phyloP scores from a whole-genome alignment of 2,329 filamentous ascomycete genomes.

The Diplodia seriata region DNA sequence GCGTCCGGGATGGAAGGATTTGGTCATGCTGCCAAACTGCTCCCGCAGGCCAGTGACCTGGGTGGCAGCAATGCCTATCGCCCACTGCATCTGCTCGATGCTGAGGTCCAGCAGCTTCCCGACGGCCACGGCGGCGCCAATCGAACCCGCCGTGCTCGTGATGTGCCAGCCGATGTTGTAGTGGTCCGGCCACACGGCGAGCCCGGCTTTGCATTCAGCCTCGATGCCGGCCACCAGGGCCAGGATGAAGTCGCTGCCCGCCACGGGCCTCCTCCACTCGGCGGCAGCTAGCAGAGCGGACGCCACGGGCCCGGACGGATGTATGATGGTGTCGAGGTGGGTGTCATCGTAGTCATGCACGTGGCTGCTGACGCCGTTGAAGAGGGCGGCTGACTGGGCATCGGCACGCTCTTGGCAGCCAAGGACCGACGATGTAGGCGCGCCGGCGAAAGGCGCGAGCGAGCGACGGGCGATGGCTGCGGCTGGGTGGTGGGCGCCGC shows the following conservation, averaged over 20 bases:
- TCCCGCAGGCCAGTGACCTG: conserved; percentile 62
- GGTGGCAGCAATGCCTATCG: conserved; percentile 61
- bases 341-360: conserved; percentile 66
- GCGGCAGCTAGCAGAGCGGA: conserved; percentile 58
- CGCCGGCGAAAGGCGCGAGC: conserved; percentile 49
- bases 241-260: conserved; percentile 57
- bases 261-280: conserved; percentile 51
- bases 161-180: conserved; percentile 66
- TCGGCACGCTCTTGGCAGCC: conserved; percentile 47
- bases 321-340: conserved; percentile 63
- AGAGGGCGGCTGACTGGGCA: conserved; percentile 58
- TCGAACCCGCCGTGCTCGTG: conserved; percentile 59
- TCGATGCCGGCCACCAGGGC: conserved; percentile 62
- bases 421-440: conserved; percentile 48
- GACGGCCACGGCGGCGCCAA: conserved; percentile 61
- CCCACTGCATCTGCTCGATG: conserved; percentile 53
- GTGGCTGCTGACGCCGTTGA: conserved; percentile 64
- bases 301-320: conserved; percentile 61
- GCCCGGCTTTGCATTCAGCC: conserved; percentile 59
- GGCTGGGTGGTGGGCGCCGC: conserved; percentile 57
- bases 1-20: conserved; percentile 62
- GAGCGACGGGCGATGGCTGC: conserved; percentile 48
- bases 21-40: conserved; percentile 64
- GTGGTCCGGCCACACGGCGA: conserved; percentile 61
- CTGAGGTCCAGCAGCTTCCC: conserved; percentile 56